These are phyloP conservation scores for Ettlia oleoabundans DNA, from an alignment of 139 green algal species.

Conservation along the genomic window DNA sequence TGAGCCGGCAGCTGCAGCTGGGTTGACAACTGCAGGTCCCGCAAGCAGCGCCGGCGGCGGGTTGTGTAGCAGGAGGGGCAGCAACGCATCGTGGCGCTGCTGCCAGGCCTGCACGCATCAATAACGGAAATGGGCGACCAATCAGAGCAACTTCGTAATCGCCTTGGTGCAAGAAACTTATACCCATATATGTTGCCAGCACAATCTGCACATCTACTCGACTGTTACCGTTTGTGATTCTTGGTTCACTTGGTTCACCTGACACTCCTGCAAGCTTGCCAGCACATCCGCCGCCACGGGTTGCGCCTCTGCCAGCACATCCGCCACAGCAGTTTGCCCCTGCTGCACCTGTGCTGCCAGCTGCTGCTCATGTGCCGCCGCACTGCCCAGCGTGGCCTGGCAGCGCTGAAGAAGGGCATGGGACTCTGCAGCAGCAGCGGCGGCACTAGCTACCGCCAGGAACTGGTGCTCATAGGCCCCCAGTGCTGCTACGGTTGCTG, in stretches of 20 bases:
- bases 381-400: not conserved
- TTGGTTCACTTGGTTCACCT: no score
- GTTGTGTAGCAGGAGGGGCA: conserved; percentile 17
- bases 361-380: conserved; percentile 33
- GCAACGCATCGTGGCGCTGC: conserved; percentile 19
- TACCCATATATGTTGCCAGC: no score
- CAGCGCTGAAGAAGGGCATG: conserved; percentile 18
- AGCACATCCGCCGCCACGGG: conserved; percentile 10
- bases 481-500: not conserved
- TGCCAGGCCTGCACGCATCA: conserved; percentile 11
- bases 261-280: conserved; percentile 13
- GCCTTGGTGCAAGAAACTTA: no score
- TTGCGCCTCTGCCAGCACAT: not conserved
- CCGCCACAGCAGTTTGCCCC: not conserved
- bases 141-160: no score
- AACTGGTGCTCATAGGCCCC: conserved; percentile 11
- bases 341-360: conserved; percentile 6
- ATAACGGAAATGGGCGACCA: not conserved
- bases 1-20: not conserved
- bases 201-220: no score
- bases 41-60: conserved; percentile 1
- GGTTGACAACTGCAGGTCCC: not conserved
- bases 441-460: conserved; percentile 9
- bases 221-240: no score
- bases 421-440: not conserved